Conservation (phyloP, 441 rosid genomes). For the Populus hybrid region DNA sequence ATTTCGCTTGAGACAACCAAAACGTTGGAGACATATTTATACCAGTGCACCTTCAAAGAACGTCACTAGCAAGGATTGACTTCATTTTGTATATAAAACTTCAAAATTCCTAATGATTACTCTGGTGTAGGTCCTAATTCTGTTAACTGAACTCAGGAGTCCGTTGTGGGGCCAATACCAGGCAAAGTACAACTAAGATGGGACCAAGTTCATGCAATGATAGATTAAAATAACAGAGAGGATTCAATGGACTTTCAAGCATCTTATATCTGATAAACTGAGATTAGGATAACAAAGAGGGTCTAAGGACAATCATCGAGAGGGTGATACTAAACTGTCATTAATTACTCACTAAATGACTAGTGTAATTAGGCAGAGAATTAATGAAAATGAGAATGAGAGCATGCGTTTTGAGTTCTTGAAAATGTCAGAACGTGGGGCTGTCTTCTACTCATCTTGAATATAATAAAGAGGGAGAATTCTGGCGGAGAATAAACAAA, state of each 20-base stretch:
- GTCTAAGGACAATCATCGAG: constrained; percentile 30
- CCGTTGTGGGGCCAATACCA: constrained; percentile 36
- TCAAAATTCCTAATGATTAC: constrained; percentile 27
- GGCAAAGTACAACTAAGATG: constrained; percentile 47
- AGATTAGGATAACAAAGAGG: constrained; percentile 17
- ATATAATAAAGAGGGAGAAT: constrained; percentile 32
- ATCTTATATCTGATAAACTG: constrained; percentile 17
- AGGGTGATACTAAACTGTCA: constrained; percentile 14
- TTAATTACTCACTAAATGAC: constrained; percentile 12
- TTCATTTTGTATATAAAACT: constrained; percentile 23
- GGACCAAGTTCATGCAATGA: constrained; percentile 34
- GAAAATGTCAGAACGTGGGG: constrained; percentile 45
- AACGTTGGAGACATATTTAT: constrained; percentile 31
- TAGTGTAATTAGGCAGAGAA: constrained; percentile 6
- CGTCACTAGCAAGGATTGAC: constrained; percentile 32
- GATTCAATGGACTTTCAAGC: neutral
- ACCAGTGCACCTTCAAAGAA: constrained; percentile 21
- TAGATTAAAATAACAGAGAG: constrained; percentile 18
- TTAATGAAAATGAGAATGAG: neutral
- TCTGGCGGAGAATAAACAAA: constrained; percentile 21
- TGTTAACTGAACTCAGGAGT: constrained; percentile 37
- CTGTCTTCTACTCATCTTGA: constrained; percentile 23
- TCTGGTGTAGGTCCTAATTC: constrained; percentile 27
- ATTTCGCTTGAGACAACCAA: constrained; percentile 35
- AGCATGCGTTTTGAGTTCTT: constrained; percentile 13